These are phyloP conservation scores for Juglanconis juglandina DNA, from an alignment of 2,329 filamentous ascomycete species.

Conservation along the genomic window DNA sequence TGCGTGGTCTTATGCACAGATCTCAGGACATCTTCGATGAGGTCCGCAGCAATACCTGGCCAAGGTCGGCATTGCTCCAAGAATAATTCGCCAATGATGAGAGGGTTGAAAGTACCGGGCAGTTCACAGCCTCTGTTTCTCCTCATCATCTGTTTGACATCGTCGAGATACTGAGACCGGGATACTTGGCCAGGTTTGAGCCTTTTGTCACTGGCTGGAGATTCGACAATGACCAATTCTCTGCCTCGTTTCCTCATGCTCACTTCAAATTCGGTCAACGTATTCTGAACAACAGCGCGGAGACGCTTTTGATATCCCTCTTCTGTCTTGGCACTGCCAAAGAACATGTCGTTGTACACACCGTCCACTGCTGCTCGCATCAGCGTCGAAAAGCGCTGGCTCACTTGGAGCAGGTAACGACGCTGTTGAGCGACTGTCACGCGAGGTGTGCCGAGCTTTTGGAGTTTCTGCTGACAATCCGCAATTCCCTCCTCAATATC, in stretches of 20 bases:
- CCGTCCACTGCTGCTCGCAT: slow-evolving; percentile 27
- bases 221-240: slow-evolving; percentile 28
- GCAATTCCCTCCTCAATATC: slow-evolving; percentile 12
- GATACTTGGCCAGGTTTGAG: too few species aligned
- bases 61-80: slow-evolving; percentile 30
- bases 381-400: slow-evolving; percentile 22
- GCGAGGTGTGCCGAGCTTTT: slow-evolving; percentile 14
- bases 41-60: slow-evolving; percentile 20
- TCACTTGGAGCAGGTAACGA: slow-evolving; percentile 26
- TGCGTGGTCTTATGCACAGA: slow-evolving; percentile 19
- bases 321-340: slow-evolving; percentile 21
- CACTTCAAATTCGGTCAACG: slow-evolving; percentile 43
- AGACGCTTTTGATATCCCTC: slow-evolving; percentile 42
- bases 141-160: slow-evolving; percentile 27
- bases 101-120: slow-evolving; percentile 32
- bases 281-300: slow-evolving; percentile 51
- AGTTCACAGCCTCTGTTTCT: slow-evolving; percentile 32
- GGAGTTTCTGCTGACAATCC: slow-evolving; percentile 14
- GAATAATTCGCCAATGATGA: slow-evolving; percentile 33
- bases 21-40: slow-evolving; percentile 21
- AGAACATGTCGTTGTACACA: slow-evolving; percentile 22
- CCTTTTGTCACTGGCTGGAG: slow-evolving; percentile 8
- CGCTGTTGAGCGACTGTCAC: slow-evolving; percentile 23
- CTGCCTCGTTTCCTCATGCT: slow-evolving; percentile 41
- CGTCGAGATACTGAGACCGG: slow-evolving; percentile 19